Base-by-base conservation (phyloP, 1,139 yeast species). In the Neolecta irregularis region DNA sequence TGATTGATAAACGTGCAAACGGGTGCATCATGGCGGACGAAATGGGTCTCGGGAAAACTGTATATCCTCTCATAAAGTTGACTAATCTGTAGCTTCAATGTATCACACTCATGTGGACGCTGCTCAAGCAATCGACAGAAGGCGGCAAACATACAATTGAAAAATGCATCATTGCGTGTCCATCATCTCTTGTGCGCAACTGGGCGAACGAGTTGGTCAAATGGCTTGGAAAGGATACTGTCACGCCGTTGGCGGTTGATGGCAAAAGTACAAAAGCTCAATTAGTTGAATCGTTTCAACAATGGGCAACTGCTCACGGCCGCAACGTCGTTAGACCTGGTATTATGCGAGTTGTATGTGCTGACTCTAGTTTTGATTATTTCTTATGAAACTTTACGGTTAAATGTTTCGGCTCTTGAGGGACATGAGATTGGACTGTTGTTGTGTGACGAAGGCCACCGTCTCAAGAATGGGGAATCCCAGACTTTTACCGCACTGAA, bases 21-120 rank as follows among this genome's bases (percentile, higher is more conserved):
- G 99, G 99, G 1, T 88, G 98, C 53, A 91, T 88, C 37, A 88
- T 88, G 98, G 99, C 99, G 0, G 99, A 88, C 60, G 99, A 83
- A 58, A 88, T 88, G 98, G 98, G 98, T 2, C 64, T 88, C 31
- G 98, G 98, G 18, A 88, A 88, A 53, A 88, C 99, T 0, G 44
- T 41, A 22, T 13, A 19, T n/a, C 7, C 28, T 5, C 2, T 6
- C 8, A 6, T 11, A 13, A 24, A n/a, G 6, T 9, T 13, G 24
- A 11, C 24, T 29, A 24, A 20, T 7, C 17, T 22, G 15, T 29
- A 41, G 44, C 62, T 88, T 30, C 99, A 88, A 55, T 91, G 98
- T 54, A 67, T 88, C 32, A 67, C 96, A 0, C 62, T 88, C 30
- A 68, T 88, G 80, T 88, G 98, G 98, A 88, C 98, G 0, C 56